Evolutionary conservation across 257 asterid genomes (phyloP).

Genomic region (Pogostemon cablin): DNA sequence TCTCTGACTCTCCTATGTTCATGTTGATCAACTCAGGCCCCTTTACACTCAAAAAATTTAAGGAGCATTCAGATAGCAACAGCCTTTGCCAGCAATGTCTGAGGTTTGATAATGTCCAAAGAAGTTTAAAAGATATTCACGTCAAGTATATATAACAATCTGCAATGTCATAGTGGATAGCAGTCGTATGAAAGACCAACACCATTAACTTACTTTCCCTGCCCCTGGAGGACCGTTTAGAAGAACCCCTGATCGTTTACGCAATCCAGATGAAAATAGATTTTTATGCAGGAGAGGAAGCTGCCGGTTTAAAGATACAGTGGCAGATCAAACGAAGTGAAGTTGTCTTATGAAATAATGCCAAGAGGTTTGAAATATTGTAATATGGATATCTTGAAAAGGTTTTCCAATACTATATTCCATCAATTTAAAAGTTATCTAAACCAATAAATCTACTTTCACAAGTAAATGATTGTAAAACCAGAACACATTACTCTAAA

Average conservation of each 20-base stretch:
- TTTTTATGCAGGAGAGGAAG: constrained; percentile 97
- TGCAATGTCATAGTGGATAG: neutral
- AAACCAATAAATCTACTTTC: neutral
- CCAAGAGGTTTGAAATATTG: neutral
- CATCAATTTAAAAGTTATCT: neutral
- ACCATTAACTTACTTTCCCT: constrained; percentile 72
- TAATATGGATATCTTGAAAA: too few species aligned
- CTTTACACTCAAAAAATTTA: constrained; percentile 92
- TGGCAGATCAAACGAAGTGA: constrained; percentile 16
- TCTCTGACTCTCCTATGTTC: constrained; percentile 99
- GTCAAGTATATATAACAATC: neutral
- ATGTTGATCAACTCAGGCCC: constrained; percentile 98
- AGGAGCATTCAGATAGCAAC: constrained; percentile 97
- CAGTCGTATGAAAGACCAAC: constrained; percentile 7
- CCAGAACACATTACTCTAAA: neutral
- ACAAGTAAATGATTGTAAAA: neutral
- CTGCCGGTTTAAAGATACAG: constrained; percentile 43
- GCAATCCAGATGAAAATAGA: constrained; percentile 94
- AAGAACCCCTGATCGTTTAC: constrained; percentile 98
- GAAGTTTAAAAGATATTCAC: constrained; percentile 16
- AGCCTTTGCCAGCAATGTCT: constrained; percentile 97
- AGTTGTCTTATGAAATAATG: neutral
- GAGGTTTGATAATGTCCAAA: constrained; percentile 38
- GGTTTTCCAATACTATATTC: too few species aligned
- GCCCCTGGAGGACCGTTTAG: constrained; percentile 99